Percentiles rank a stretch among this genome's conserved stretches.
Conservation (phyloP, 73 alveolate genomes). For the Tetrahymena elliotti region DNA sequence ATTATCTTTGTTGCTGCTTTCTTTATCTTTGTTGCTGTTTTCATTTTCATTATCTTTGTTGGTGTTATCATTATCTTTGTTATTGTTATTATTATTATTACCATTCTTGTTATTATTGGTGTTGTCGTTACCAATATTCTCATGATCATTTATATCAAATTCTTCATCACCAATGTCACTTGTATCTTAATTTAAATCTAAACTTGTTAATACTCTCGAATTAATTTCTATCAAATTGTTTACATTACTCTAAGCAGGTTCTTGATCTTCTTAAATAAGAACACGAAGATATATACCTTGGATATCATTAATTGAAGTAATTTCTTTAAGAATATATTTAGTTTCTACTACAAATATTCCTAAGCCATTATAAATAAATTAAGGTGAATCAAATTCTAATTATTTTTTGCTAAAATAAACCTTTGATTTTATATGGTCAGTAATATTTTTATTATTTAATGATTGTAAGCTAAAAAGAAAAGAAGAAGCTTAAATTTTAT, state of each 20-base stretch:
- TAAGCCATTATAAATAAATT: neutral
- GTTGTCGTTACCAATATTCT: too few relatives aligned
- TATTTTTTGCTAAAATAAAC: neutral
- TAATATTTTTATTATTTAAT: too few relatives aligned
- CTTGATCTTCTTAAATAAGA: neutral
- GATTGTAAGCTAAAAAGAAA: neutral
- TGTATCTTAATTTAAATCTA: neutral
- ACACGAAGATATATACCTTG: neutral
- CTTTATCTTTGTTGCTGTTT: neutral
- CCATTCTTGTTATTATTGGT: neutral
- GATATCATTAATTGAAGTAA: neutral
- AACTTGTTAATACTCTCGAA: neutral
- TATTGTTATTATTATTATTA: neutral
- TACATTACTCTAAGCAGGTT: neutral
- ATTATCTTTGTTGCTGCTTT: neutral
- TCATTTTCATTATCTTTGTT: neutral
- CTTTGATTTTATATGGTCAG: neutral
- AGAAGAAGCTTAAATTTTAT: neutral
- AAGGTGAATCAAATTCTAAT: neutral
- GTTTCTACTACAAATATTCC: neutral
- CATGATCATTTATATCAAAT: too few relatives aligned
- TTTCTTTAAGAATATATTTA: neutral
- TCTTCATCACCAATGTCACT: neutral
- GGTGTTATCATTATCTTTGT: neutral
- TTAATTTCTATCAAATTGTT: neutral